These are phyloP conservation scores for Crithidia brevicula DNA, from an alignment of 208 protist genomes.

Conservation along the genomic window DNA sequence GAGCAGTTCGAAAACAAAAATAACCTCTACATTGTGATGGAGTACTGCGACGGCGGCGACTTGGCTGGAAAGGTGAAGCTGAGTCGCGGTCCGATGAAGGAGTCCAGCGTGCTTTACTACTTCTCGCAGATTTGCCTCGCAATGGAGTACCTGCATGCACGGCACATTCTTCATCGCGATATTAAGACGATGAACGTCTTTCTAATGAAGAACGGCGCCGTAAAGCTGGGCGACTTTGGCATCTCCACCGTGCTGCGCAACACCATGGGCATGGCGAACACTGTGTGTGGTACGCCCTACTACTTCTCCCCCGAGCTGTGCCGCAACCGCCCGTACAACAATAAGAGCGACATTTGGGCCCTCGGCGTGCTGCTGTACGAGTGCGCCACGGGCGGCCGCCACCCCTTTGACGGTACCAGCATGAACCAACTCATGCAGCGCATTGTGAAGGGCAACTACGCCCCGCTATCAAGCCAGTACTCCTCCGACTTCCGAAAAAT, in stretches of 20 bases:
- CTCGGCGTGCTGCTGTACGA: slow-evolving; percentile 92
- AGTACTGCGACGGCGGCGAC: slow-evolving; percentile 93
- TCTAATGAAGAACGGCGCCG: slow-evolving; percentile 90
- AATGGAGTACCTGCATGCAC: slow-evolving; percentile 92
- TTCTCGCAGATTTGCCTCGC: slow-evolving; percentile 93
- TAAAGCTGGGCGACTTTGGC: slow-evolving; percentile 95
- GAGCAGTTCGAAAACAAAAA: slow-evolving; percentile 92
- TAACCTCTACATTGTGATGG: slow-evolving; percentile 94
- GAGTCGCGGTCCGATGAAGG: slow-evolving; percentile 75
- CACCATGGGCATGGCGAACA: slow-evolving; percentile 93
- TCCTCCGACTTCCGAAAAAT: slow-evolving; percentile 84
- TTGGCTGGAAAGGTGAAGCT: slow-evolving; percentile 75
- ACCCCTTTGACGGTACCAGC: slow-evolving; percentile 94
- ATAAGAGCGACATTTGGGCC: slow-evolving; percentile 96
- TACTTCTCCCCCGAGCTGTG: slow-evolving; percentile 97
- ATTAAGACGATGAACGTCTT: slow-evolving; percentile 96
- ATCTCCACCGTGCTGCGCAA: slow-evolving; percentile 92
- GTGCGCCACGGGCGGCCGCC: slow-evolving; percentile 75
- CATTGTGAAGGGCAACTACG: slow-evolving; percentile 87
- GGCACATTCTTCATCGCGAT: slow-evolving; percentile 94
- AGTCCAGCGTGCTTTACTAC: slow-evolving; percentile 87
- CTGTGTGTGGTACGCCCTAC: slow-evolving; percentile 94
- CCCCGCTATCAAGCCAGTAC: slow-evolving; percentile 86
- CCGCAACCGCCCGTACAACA: slow-evolving; percentile 95
- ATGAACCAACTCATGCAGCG: slow-evolving; percentile 95